phyloP scores from a whole-genome alignment of 768 basidiomycete species.

The Filobasidium floriforme region DNA sequence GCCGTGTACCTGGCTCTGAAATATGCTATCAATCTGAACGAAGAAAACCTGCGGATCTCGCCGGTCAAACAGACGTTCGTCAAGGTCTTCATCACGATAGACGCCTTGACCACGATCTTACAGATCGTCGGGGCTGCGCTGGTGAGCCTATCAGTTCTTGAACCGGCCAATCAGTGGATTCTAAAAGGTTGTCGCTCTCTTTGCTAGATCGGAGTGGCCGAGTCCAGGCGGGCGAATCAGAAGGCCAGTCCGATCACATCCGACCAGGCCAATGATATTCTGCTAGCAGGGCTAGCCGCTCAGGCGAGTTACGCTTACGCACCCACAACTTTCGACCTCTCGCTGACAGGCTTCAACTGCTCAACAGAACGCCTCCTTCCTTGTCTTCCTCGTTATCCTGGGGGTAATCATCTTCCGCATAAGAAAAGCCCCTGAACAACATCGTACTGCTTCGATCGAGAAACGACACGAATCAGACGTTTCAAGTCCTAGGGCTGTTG shows the following conservation, averaged over 20 bases:
- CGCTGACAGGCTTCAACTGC: neutral
- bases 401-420: slow-evolving; percentile 32
- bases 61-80: slow-evolving; percentile 36
- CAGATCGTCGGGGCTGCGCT: slow-evolving; percentile 45
- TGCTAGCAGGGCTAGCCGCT: slow-evolving; percentile 42
- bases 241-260: slow-evolving; percentile 30
- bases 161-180: neutral
- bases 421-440: neutral
- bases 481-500: neutral
- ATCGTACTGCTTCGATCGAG: neutral
- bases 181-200: neutral
- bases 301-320: slow-evolving; percentile 30
- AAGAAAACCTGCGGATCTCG: slow-evolving; percentile 29
- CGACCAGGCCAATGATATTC: slow-evolving; percentile 43
- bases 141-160: neutral
- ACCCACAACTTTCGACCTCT: neutral
- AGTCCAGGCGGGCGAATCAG: slow-evolving; percentile 31
- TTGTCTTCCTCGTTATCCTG: slow-evolving; percentile 38
- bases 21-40: slow-evolving; percentile 28
- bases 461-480: slow-evolving; percentile 15
- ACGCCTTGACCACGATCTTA: slow-evolving; percentile 38
- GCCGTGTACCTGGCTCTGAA: slow-evolving; percentile 42
- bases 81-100: slow-evolving; percentile 35
- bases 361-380: slow-evolving; percentile 38
- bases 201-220: slow-evolving; percentile 36